A percentile compares a stretch with the other conserved stretches of the same genome.
Conservation (phyloP, 2,329 filamentous ascomycete genomes). For the Hypoxylon sp. region DNA sequence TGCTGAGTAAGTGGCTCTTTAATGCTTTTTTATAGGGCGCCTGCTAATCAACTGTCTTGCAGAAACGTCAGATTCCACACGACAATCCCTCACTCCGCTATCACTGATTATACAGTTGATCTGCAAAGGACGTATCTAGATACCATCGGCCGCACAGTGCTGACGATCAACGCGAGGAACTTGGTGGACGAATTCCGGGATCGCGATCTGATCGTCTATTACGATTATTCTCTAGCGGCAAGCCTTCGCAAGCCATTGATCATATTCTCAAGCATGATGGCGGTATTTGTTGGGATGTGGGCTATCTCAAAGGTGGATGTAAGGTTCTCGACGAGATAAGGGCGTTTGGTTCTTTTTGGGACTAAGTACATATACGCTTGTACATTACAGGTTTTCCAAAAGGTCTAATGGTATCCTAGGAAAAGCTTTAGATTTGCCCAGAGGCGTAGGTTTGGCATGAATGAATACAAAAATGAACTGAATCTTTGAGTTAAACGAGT, state of each 20-base stretch:
- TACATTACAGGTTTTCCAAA: conserved; percentile 40
- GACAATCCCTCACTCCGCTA: conserved; percentile 74
- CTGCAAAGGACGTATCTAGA: conserved; percentile 94
- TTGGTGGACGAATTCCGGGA: conserved; percentile 92
- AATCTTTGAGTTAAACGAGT: conserved; percentile 14
- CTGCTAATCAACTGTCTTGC: conserved; percentile 62
- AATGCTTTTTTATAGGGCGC: conserved; percentile 47
- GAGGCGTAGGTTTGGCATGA: conserved; percentile 32
- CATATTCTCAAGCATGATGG: conserved; percentile 79
- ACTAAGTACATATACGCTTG: conserved; percentile 38
- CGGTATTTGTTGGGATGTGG: conserved; percentile 83
- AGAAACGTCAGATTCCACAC: conserved; percentile 87
- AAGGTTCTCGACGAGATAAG: conserved; percentile 74
- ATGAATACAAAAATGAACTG: conserved; percentile 37
- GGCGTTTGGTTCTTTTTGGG: conserved; percentile 36
- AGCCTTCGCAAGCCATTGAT: conserved; percentile 88
- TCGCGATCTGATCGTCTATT: conserved; percentile 86
- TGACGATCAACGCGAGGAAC: conserved; percentile 86
- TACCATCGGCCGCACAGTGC: conserved; percentile 86
- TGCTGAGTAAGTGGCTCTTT: conserved; percentile 75
- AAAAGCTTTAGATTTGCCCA: conserved; percentile 32
- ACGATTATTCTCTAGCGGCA: conserved; percentile 83
- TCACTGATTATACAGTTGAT: conserved; percentile 71
- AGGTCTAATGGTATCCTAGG: conserved; percentile 28
- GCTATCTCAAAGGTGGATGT: conserved; percentile 83